Base-by-base conservation (phyloP, 805 yeast genomes). In the Kodamaea fukazawae region DNA sequence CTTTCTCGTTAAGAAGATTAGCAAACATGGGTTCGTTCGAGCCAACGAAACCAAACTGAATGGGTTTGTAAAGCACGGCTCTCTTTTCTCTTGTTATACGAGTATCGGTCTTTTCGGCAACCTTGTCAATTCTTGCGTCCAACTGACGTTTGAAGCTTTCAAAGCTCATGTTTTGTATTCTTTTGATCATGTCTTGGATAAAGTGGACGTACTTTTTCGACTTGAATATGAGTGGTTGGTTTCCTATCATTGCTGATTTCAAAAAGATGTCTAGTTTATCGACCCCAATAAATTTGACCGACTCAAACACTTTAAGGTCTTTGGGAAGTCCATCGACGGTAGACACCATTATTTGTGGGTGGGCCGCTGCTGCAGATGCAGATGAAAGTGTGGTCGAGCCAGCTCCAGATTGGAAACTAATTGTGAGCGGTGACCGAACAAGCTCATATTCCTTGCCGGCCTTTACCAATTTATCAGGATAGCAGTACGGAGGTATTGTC, bases 41-140 rank as follows among this genome's bases (percentile, higher is more conserved):
- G 7, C 47, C 43, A 3, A 55, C 32, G 32, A 60, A 57, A 10
- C 57, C 53, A 36, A 40, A 53, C 34, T 59, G 64, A 9, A 55
- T 47, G 12, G 58, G 57, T 33, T 55, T 57, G 35, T 50, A 55
- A 11, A 53, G 43, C 3, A 45, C 38, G 20, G 45, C 44, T 16
- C 58, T 40, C 37, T 42, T 45, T 10, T 42, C 36, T 30, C 49
- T 48, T 28, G 43, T 41, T 4, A 51, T 15, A 28, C 12, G 26
- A 12, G 15, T 22, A n/a, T 4, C 20, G 2, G 11, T 27, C 23
- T 3, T 26, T 13, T 38, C 42, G 8, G 13, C 5, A 7, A 32
- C 26, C 13, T 14, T 20, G 6, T 18, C 14, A 16, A 38, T 10
- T 20, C 42, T 42, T n/a, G 12, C 26, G 17, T 11, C 26, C 20